A percentile compares a stretch with the other conserved stretches of the same genome.
Conservation (phyloP, 257 asterid genomes). For the Misopates orontium region DNA sequence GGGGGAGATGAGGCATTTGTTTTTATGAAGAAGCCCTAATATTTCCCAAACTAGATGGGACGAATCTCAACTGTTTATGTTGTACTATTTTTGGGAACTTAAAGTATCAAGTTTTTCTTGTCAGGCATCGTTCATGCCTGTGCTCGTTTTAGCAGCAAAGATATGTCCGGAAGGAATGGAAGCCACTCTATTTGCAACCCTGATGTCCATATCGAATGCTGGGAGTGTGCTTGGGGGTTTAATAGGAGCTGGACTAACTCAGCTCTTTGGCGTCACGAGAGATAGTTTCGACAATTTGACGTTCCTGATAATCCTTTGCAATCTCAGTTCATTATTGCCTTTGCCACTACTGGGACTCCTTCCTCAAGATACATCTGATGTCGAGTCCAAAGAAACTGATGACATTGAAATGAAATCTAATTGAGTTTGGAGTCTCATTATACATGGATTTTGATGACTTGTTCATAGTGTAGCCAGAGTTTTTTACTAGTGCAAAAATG, state of each 20-base stretch:
- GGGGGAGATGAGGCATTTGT: no score
- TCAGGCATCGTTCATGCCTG: slow-evolving; percentile 98
- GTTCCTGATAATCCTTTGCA: slow-evolving; percentile 79
- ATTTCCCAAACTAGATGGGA: no score
- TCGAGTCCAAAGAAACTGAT: slow-evolving; percentile 36
- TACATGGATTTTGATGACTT: slow-evolving; percentile 2
- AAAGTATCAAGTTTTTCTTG: slow-evolving; percentile 19
- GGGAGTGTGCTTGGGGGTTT: slow-evolving; percentile 93
- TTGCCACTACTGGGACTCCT: slow-evolving; percentile 89
- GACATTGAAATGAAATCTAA: slow-evolving; percentile 81
- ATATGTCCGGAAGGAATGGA: slow-evolving; percentile 95
- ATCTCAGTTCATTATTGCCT: slow-evolving; percentile 86
- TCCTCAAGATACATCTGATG: slow-evolving; percentile 57
- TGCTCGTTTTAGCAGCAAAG: slow-evolving; percentile 94
- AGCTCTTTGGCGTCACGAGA: slow-evolving; percentile 80
- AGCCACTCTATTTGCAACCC: slow-evolving; percentile 95
- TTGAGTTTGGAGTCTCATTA: slow-evolving; percentile 31
- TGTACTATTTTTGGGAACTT: background rate
- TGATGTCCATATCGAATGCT: slow-evolving; percentile 90
- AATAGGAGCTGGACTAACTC: slow-evolving; percentile 90
- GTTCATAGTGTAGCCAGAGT: background rate
- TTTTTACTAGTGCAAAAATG: slow-evolving; percentile 16
- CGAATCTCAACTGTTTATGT: background rate
- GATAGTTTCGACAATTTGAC: slow-evolving; percentile 77
- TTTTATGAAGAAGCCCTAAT: no score